Percentiles rank a stretch among this genome's conserved stretches.
These are phyloP conservation scores for Elaeagnus macrophylla DNA, from an alignment of 306 rosid genomes.

Conservation along the genomic window DNA sequence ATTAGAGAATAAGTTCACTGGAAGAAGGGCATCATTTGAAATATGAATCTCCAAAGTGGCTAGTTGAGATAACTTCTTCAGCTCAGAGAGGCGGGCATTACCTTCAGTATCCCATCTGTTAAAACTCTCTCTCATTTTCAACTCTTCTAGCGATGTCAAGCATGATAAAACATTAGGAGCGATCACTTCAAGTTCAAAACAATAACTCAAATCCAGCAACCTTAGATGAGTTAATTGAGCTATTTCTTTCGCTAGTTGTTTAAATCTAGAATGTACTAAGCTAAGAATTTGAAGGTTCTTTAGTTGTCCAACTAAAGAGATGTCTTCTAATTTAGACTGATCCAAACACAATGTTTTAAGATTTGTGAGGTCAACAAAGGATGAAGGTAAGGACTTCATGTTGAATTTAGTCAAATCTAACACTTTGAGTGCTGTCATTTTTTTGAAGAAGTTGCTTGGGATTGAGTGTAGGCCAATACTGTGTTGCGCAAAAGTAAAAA, in stretches of 20 bases:
- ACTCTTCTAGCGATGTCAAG: constrained; percentile 27
- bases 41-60: constrained; percentile 22
- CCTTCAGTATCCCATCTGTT: constrained; percentile 17
- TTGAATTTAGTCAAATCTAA: constrained; percentile 16
- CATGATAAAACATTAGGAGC: constrained; percentile 18
- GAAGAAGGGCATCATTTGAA: constrained; percentile 4
- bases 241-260: not conserved
- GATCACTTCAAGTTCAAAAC: constrained; percentile 25
- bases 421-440: constrained; percentile 15
- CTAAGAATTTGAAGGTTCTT: constrained; percentile 10
- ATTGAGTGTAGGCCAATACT: not conserved
- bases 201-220: constrained; percentile 4
- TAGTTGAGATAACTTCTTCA: constrained; percentile 18
- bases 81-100: constrained; percentile 24
- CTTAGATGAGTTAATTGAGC: constrained; percentile 1
- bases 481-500: not conserved
- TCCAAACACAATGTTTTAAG: constrained; percentile 14
- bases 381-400: constrained; percentile 15
- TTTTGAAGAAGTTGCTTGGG: constrained; percentile 13
- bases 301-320: constrained; percentile 6
- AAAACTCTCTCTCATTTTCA: constrained; percentile 32
- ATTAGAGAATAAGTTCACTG: constrained; percentile 17
- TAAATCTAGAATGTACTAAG: not conserved
- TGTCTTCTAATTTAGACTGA: not conserved
- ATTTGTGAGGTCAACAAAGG: constrained; percentile 7